Base-by-base conservation (phyloP, 139 green algal genomes). In the Micractinium conductrix region DNA sequence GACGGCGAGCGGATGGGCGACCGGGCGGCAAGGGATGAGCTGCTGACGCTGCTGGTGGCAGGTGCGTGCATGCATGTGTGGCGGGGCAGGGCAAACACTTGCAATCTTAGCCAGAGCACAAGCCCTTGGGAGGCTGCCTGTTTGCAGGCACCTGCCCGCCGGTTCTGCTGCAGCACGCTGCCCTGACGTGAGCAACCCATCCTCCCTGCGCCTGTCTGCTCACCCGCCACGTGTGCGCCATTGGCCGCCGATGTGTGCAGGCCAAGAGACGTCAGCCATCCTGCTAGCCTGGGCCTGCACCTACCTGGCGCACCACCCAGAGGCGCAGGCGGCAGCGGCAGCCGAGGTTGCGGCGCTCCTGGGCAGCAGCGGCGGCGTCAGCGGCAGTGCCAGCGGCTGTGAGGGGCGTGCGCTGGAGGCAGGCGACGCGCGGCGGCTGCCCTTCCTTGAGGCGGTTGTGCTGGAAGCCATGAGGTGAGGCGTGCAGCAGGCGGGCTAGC, bases 221-320 rank as follows among this genome's bases (percentile, higher is more conserved):
- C n/a, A n/a, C n/a, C n/a, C n/a, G n/a, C n/a, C n/a, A n/a, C n/a
- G n/a, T n/a, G n/a, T n/a, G n/a, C n/a, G n/a, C n/a, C n/a, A n/a
- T n/a, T n/a, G n/a, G n/a, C n/a, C n/a, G n/a, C n/a, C n/a, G n/a
- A n/a, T n/a, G n/a, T n/a, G n/a, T 50, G 48, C 50, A 71, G 95
- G 95, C 1, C 94, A 98, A 84, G 95, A 98, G 87, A 98, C 96
- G 2, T 92, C 85, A 8, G 96, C 95, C 58, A 98, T 98, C 43
- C 78, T 95, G 38, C 91, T 98, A 62, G 91, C 85, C 40, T 98
- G 96, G 96, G 83, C 89, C 2, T 87, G 83, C 28, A 90, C 92
- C 12, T 83, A 96, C 33, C 88, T 98, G 76, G 94, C 95, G 3
- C 69, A 87, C n/a, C 79, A 96, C 79, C 93, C 94, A 3, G 78